phyloP scores from a whole-genome alignment of 2,329 filamentous ascomycete genomes.

The Colletotrichum sp. region DNA sequence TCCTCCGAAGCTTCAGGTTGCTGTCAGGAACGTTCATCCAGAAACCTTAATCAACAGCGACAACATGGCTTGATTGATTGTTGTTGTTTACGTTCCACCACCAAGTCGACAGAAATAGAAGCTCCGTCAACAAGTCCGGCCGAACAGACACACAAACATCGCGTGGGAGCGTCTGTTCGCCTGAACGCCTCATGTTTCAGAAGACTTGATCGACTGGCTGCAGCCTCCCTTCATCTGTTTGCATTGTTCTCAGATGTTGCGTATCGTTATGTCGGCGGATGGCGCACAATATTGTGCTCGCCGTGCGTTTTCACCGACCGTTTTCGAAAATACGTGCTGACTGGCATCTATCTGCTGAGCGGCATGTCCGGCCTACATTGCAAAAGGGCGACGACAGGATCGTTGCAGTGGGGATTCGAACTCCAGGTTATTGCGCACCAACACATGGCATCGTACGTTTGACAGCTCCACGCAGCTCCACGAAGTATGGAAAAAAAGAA shows the following conservation, averaged over 20 bases:
- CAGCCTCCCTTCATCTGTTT: conserved; percentile 17
- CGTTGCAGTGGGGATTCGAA: background rate
- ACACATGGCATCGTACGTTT: conserved; percentile 20
- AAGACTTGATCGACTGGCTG: conserved; percentile 17
- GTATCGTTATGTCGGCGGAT: background rate
- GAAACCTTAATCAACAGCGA: background rate
- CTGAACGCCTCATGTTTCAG: conserved; percentile 21
- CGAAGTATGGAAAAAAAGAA: conserved; percentile 13
- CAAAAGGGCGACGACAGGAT: conserved; percentile 1
- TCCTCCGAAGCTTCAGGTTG: conserved; percentile 11
- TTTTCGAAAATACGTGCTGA: background rate
- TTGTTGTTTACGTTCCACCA: background rate
- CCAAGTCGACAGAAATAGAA: conserved; percentile 10
- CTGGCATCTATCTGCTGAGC: background rate
- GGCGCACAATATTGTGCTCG: background rate
- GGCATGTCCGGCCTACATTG: conserved; percentile 2
- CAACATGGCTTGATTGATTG: background rate
- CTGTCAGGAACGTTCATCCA: background rate
- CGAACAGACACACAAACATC: conserved; percentile 12
- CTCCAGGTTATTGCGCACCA: conserved; percentile 2
- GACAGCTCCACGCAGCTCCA: conserved; percentile 18
- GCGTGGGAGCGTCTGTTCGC: conserved; percentile 19
- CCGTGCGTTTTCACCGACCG: background rate
- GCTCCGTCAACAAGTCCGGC: background rate
- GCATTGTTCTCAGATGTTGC: background rate